phyloP scores from a whole-genome alignment of 441 rosid genomes.

The Populus trichocarpa region DNA sequence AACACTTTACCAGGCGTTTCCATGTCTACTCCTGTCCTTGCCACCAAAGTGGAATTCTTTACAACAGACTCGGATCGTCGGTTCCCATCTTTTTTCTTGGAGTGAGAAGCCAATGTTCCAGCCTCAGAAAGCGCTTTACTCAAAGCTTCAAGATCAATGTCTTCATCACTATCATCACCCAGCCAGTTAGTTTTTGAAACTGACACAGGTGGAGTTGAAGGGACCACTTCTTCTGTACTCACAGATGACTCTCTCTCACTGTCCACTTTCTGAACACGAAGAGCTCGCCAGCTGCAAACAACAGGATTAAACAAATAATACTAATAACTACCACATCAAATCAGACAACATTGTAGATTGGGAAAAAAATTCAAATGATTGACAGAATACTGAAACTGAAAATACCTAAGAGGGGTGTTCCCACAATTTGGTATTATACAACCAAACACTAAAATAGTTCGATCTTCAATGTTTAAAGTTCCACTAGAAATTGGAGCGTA shows the following conservation, averaged over 20 bases:
- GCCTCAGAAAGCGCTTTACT: constrained; percentile 63
- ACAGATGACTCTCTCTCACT: constrained; percentile 21
- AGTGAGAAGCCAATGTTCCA: constrained; percentile 43
- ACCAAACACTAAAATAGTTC: constrained; percentile 62
- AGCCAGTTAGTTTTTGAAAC: constrained; percentile 51
- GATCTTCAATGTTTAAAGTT: constrained; percentile 47
- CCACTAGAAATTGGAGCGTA: constrained; percentile 64
- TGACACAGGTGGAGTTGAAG: constrained; percentile 28
- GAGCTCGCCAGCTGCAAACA: constrained; percentile 71
- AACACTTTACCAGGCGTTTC: constrained; percentile 37
- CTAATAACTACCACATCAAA: not conserved
- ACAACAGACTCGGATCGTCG: constrained; percentile 23
- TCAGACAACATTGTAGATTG: not conserved
- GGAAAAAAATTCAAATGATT: not conserved
- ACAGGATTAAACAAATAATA: not conserved
- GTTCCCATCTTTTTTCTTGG: constrained; percentile 35
- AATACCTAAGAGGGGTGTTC: constrained; percentile 53
- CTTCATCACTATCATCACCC: constrained; percentile 52
- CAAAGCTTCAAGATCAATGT: constrained; percentile 60
- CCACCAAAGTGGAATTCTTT: constrained; percentile 28
- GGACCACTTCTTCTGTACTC: constrained; percentile 4
- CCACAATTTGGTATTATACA: constrained; percentile 61
- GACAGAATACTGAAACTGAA: not conserved
- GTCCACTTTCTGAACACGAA: constrained; percentile 57
- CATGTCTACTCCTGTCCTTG: constrained; percentile 26